Conservation (phyloP, 2,329 filamentous ascomycete species). For the Penicillium sp. region DNA sequence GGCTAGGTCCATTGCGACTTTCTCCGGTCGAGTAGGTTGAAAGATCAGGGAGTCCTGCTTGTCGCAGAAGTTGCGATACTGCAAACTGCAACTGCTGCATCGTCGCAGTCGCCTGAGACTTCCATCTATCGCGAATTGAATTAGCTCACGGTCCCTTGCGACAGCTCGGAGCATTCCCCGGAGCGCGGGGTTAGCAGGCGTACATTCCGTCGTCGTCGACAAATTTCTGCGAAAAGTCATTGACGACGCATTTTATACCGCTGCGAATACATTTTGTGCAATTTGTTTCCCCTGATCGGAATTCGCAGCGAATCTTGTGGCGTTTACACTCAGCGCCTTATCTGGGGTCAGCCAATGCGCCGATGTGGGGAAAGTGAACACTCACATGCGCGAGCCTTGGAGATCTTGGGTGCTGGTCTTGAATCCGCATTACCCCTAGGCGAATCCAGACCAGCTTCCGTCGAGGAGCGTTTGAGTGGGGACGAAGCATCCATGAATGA, state of each 20-base stretch:
- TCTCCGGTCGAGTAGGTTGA: constrained; percentile 37
- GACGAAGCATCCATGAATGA: constrained; percentile 21
- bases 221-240: constrained; percentile 56
- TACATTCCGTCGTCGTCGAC: constrained; percentile 54
- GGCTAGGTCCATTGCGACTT: constrained; percentile 24
- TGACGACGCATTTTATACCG: constrained; percentile 53
- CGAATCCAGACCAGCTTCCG: constrained; percentile 35
- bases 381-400: constrained; percentile 44
- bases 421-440: constrained; percentile 26
- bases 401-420: constrained; percentile 34
- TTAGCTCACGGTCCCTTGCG: background rate
- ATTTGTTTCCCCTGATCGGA: constrained; percentile 45
- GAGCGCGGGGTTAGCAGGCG: constrained; percentile 22
- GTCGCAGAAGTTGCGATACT: constrained; percentile 46
- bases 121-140: constrained; percentile 39
- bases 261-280: constrained; percentile 53
- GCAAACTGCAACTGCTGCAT: constrained; percentile 46
- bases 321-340: constrained; percentile 52
- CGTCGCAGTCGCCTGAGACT: constrained; percentile 42
- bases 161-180: background rate
- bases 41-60: constrained; percentile 44
- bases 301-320: constrained; percentile 57
- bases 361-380: constrained; percentile 13
- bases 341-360: background rate
- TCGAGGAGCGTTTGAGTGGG: constrained; percentile 38